Conservation (phyloP, 805 yeast genomes). For the Cyberlindnera veronae region DNA sequence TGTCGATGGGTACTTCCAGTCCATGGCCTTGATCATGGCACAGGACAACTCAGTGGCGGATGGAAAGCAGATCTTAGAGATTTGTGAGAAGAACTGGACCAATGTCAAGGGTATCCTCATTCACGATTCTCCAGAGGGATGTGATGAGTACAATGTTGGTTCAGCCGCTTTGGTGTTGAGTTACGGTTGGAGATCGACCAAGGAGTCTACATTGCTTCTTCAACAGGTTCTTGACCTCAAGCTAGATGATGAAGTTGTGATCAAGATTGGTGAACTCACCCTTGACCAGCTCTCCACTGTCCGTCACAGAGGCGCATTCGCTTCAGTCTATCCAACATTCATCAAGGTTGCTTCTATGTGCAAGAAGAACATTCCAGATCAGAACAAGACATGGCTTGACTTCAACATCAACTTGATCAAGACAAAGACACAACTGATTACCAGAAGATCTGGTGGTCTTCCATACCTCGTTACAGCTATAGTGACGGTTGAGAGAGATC, state of each 20-base stretch:
- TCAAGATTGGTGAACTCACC: constrained; percentile 47
- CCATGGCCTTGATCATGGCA: constrained; percentile 46
- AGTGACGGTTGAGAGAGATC: constrained; percentile 41
- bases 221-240: constrained; percentile 38
- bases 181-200: constrained; percentile 79
- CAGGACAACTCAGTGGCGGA: constrained; percentile 10
- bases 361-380: constrained; percentile 31
- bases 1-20: constrained; percentile 68
- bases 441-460: constrained; percentile 90
- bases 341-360: constrained; percentile 63
- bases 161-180: constrained; percentile 50
- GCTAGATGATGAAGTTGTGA: constrained; percentile 24
- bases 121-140: constrained; percentile 71
- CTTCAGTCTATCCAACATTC: constrained; percentile 82
- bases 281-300: constrained; percentile 67
- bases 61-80: constrained; percentile 10
- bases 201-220: constrained; percentile 64
- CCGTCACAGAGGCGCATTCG: constrained; percentile 89
- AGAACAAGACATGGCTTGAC: constrained; percentile 57
- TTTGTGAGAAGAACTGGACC: constrained; percentile 32
- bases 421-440: constrained; percentile 62
- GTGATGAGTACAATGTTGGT: constrained; percentile 40
- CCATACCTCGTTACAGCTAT: constrained; percentile 78
- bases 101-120: constrained; percentile 44
- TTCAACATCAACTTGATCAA: constrained; percentile 51